These are phyloP conservation scores for Isabelozyma heimii DNA, from an alignment of 805 yeast genomes.

Conservation along the genomic window DNA sequence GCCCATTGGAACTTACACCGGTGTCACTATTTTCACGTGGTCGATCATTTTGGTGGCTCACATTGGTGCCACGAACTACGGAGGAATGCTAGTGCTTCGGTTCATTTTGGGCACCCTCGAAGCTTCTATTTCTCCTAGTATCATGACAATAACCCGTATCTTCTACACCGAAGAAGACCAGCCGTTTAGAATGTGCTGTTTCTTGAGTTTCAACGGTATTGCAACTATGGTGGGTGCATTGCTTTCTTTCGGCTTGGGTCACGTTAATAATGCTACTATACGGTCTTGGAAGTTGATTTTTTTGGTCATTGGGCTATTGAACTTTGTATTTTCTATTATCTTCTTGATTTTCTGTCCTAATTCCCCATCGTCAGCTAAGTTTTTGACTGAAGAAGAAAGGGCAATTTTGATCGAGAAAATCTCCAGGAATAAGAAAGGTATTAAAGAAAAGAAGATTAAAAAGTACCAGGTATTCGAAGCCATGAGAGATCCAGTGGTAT, in stretches of 20 bases:
- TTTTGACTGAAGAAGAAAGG: conserved; percentile 13
- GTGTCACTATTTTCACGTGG: conserved; percentile 15
- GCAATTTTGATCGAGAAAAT: conserved; percentile 12
- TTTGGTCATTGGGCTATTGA: conserved; percentile 19
- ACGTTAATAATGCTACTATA: conserved; percentile 12
- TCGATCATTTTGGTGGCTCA: conserved; percentile 9
- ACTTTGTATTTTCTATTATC: conserved; percentile 16
- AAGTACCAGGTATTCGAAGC: conserved; percentile 17
- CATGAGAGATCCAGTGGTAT: conserved; percentile 14
- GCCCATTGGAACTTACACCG: conserved; percentile 21
- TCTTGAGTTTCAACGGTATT: conserved; percentile 8
- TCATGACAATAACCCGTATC: conserved; percentile 7
- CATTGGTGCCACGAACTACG: conserved; percentile 7
- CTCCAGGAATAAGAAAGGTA: conserved; percentile 13
- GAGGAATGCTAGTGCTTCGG: conserved; percentile 12
- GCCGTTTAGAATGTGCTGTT: conserved; percentile 11
- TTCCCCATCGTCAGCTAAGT: conserved; percentile 14
- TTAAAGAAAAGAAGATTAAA: conserved; percentile 13
- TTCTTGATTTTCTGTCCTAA: conserved; percentile 18
- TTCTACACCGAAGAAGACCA: conserved; percentile 15
- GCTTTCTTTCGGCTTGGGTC: conserved; percentile 21
- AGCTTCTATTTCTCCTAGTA: conserved; percentile 11
- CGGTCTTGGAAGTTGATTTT: conserved; percentile 20
- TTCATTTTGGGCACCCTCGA: conserved; percentile 27
- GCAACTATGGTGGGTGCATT: conserved; percentile 10